Conservation (phyloP, 2,329 filamentous ascomycete genomes). For the Ophiostoma ips region DNA sequence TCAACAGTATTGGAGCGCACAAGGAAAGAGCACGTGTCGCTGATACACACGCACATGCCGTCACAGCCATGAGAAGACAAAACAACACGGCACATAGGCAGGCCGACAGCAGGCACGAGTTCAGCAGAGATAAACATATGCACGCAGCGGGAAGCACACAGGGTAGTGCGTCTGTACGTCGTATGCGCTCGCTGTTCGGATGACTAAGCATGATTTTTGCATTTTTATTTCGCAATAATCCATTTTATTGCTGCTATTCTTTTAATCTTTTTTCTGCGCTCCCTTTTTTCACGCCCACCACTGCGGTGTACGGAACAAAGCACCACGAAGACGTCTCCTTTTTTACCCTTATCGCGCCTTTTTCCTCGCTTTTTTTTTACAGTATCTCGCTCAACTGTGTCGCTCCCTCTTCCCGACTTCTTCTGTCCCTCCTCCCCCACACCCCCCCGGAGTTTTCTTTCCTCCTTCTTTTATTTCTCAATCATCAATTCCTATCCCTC, state of each 20-base stretch:
- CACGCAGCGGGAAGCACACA: no score
- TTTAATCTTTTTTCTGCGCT: not conserved
- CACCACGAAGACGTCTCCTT: not conserved
- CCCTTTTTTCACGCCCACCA: not conserved
- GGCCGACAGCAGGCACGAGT: no score
- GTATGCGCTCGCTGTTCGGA: no score
- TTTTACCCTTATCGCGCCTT: conserved; percentile 6
- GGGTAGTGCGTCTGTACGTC: no score
- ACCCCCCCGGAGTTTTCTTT: not conserved
- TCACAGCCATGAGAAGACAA: not conserved
- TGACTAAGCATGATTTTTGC: not conserved
- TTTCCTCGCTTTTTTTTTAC: not conserved
- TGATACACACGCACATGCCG: not conserved
- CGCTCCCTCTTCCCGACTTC: not conserved
- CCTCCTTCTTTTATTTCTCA: conserved; percentile 7
- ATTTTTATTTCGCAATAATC: not conserved
- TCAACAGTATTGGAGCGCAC: not conserved
- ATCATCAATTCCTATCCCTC: not conserved
- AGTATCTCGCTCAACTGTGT: not conserved
- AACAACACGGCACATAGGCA: not conserved
- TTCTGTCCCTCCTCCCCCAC: not conserved
- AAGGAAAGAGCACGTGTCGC: not conserved
- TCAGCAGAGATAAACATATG: not conserved
- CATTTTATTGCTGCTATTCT: not conserved
- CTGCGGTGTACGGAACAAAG: conserved; percentile 2